Conservation (phyloP, 2,329 filamentous ascomycete genomes). For the Hypoxylon sp. region DNA sequence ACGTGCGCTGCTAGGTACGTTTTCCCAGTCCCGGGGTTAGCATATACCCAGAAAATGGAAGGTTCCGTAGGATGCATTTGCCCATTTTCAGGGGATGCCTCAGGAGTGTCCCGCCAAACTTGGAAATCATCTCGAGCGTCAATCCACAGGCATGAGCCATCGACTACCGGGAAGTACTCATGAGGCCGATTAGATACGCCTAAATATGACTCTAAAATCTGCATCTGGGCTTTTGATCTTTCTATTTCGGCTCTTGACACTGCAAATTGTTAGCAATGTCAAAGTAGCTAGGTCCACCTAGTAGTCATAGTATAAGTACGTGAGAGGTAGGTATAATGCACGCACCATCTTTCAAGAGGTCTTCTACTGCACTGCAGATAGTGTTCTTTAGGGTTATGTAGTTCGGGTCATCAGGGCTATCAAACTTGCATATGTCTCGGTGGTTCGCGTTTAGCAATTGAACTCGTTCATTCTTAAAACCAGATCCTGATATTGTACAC, state of each 20-base stretch:
- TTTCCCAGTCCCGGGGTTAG: conserved; percentile 5
- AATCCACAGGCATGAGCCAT: conserved; percentile 52
- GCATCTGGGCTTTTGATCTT: conserved; percentile 1
- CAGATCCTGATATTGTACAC: conserved; percentile 23
- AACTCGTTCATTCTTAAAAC: conserved; percentile 44
- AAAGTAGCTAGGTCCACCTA: background rate
- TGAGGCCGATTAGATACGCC: conserved; percentile 37
- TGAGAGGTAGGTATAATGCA: too few relatives aligned
- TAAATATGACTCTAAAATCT: background rate
- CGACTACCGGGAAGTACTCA: conserved; percentile 46
- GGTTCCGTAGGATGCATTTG: background rate
- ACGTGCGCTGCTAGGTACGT: conserved; percentile 5
- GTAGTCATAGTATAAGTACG: too few relatives aligned
- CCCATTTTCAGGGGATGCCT: background rate
- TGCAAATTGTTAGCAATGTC: background rate
- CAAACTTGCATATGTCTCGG: conserved; percentile 52
- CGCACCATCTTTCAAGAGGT: conserved; percentile 40
- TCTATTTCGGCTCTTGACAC: background rate
- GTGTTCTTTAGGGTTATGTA: conserved; percentile 48
- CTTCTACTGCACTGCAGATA: conserved; percentile 36
- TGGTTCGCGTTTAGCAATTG: conserved; percentile 50
- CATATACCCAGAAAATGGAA: conserved; percentile 6
- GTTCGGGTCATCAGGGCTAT: conserved; percentile 46
- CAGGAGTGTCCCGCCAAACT: conserved; percentile 42
- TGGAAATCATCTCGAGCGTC: conserved; percentile 46